phyloP scores from a whole-genome alignment of 345 rosid genomes.

The Abelmoschus esculentus region DNA sequence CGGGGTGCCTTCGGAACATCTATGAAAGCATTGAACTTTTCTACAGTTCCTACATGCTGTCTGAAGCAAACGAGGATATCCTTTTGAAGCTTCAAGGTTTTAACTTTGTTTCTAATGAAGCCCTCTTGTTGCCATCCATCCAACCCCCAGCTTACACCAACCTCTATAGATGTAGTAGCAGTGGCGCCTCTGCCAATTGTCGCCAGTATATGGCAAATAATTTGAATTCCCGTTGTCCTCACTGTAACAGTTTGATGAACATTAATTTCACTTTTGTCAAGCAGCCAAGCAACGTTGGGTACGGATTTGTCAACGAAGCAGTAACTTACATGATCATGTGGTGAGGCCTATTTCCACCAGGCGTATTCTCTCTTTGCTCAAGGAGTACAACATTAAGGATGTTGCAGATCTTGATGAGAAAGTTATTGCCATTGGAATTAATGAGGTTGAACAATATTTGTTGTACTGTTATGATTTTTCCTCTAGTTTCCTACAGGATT shows the following conservation, averaged over 20 bases:
- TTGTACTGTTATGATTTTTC: too few species aligned
- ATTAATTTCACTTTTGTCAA: not conserved
- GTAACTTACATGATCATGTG: constrained; percentile 24
- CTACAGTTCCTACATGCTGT: not conserved
- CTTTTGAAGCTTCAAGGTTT: not conserved
- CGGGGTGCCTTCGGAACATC: not conserved
- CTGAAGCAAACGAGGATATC: not conserved
- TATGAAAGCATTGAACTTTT: not conserved
- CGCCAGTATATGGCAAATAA: not conserved
- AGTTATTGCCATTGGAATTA: constrained; percentile 6
- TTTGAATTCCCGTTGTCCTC: not conserved
- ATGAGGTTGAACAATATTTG: constrained; percentile 12
- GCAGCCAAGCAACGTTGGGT: too few species aligned
- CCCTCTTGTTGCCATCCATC: not conserved
- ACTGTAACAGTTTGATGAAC: too few species aligned
- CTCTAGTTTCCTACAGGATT: too few species aligned
- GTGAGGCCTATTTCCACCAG: constrained; percentile 24
- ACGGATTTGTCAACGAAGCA: constrained; percentile 8
- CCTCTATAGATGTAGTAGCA: not conserved
- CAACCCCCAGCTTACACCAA: not conserved
- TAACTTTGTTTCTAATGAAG: not conserved
- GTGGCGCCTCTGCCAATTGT: too few species aligned
- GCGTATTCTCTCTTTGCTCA: constrained; percentile 11
- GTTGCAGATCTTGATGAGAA: constrained; percentile 12
- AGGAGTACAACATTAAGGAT: constrained; percentile 15